Base-by-base conservation (phyloP, 805 yeast genomes). In the Metschnikowia borealis region DNA sequence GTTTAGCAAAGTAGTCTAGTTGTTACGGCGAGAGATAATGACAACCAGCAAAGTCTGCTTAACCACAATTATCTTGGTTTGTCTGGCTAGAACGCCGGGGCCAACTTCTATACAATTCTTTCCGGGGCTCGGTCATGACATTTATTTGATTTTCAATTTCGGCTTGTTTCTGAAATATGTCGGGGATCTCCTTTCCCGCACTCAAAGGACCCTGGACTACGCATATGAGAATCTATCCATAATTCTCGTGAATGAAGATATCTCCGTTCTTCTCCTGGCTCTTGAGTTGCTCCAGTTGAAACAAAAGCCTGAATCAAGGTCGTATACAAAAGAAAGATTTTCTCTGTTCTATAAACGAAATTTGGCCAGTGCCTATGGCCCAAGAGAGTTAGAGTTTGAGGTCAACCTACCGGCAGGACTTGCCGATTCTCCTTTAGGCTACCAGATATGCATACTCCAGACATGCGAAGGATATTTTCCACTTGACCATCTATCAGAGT, bases 401-500 rank as follows among this genome's bases (percentile, higher is more conserved):
- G 52, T 52, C 26, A 42, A 32, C 6, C 40, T 62, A 18, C 53
- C 56, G 1, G 43, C 39, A 4, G 70, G 70, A 5, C 64, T 61
- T 37, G 58, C 61, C 41, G 68, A 65, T 33, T 14, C 50, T 5
- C 66, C 69, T 5, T 46, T 63, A 4, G 57, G 60, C 0, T 60
- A 58, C 37, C 54, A 59, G 3, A 33, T 62, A 23, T 42, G 46
- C 13, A 47, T 67, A 8, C 36, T 67, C 6, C 39, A 63, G 18
- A 59, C 59, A 20, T 34, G 63, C 15, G 48, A 43, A 5, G 21
- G 20, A 17, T 36, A 43, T 20, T 46, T 56, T 37, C 60, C 42
- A 15, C 48, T 43, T n/a, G 61, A 60, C 46, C 57, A 53, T 44
- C 51, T 66, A 26, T 48, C 65, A 2, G 52, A 60, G 3, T 41